These are phyloP conservation scores for Collybia sordida DNA, from an alignment of 768 basidiomycete genomes.

Conservation along the genomic window DNA sequence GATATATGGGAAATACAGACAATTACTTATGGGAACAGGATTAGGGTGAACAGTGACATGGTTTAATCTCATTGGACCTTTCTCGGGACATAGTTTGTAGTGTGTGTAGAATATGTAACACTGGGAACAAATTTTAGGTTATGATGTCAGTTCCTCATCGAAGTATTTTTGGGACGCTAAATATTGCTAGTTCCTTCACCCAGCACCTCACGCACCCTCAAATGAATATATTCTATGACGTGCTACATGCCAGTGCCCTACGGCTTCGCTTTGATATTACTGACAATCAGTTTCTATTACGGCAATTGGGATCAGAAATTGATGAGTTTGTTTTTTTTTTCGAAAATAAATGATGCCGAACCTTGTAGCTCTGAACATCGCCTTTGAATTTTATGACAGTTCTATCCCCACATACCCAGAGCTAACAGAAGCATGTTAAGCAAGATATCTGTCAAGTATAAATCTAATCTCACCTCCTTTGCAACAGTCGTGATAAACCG, in stretches of 20 bases:
- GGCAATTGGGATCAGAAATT: conserved; percentile 10
- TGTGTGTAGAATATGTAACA: background rate
- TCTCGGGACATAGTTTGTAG: no score
- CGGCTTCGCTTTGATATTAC: conserved; percentile 63
- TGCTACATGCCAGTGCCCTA: conserved; percentile 15
- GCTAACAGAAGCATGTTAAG: conserved; percentile 37
- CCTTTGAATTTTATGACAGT: conserved; percentile 83
- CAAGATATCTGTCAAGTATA: conserved; percentile 1
- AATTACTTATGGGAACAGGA: no score
- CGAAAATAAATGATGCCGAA: conserved; percentile 20
- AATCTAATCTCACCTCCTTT: conserved; percentile 56
- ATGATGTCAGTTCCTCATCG: background rate
- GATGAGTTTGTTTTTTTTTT: background rate
- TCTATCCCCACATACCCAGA: conserved; percentile 91
- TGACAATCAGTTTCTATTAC: conserved; percentile 71
- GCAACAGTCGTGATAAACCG: conserved; percentile 91
- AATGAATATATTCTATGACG: no score
- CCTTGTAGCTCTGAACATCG: conserved; percentile 93
- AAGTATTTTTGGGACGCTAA: no score
- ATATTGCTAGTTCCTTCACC: no score
- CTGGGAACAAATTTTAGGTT: background rate
- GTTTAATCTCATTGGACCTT: background rate
- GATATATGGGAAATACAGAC: background rate
- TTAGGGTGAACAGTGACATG: background rate
- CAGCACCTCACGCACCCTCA: no score